phyloP scores from a whole-genome alignment of 2,329 filamentous ascomycete genomes.

The Bipolaris oryzae region DNA sequence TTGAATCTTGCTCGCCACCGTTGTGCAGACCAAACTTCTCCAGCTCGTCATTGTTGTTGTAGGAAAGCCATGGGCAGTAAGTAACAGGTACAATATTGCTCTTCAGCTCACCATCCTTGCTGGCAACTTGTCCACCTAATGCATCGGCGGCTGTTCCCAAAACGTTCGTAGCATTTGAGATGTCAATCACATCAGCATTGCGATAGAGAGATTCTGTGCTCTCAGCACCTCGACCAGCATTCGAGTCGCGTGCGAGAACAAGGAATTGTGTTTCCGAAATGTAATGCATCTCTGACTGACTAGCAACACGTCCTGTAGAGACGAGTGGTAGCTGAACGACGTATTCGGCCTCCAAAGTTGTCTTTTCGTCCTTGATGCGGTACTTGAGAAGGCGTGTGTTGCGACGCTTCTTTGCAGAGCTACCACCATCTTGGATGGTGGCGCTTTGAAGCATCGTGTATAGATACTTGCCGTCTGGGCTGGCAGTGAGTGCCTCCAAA shows the following conservation, averaged over 20 bases:
- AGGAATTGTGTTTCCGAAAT: conserved; percentile 69
- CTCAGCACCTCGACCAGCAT: conserved; percentile 63
- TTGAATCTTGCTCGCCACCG: conserved; percentile 64
- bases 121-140: conserved; percentile 54
- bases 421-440: conserved; percentile 58
- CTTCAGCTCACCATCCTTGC: conserved; percentile 60
- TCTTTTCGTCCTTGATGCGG: conserved; percentile 57
- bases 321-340: conserved; percentile 69
- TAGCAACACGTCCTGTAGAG: conserved; percentile 62
- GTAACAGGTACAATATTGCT: conserved; percentile 61
- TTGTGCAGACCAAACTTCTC: conserved; percentile 71
- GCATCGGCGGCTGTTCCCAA: conserved; percentile 51
- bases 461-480: conserved; percentile 66
- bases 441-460: conserved; percentile 72
- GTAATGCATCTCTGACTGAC: conserved; percentile 72
- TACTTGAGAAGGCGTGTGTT: conserved; percentile 70
- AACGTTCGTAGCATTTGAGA: conserved; percentile 66
- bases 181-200: conserved; percentile 72
- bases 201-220: conserved; percentile 65
- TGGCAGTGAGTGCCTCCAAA: conserved; percentile 72
- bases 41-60: conserved; percentile 69
- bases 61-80: conserved; percentile 72
- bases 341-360: conserved; percentile 65
- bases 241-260: conserved; percentile 68
- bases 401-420: conserved; percentile 59